Evolutionary conservation across 768 basidiomycete genomes (phyloP).

Genomic region (Boletus reticuloceps): DNA sequence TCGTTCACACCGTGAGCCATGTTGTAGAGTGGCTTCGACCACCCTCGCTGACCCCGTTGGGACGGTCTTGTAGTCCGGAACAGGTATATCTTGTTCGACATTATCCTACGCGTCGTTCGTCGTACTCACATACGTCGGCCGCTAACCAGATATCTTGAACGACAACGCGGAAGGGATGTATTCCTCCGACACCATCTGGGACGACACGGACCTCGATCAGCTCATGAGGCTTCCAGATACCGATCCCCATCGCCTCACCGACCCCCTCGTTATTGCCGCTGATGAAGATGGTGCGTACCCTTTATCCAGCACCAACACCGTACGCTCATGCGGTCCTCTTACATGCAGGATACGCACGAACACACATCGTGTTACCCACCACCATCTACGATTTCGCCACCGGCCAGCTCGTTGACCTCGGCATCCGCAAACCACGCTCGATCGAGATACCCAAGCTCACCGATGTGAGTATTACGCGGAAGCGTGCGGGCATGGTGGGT

Average conservation of each 20-base stretch:
- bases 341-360: not conserved
- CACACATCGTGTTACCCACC: conserved; percentile 46
- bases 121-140: not conserved
- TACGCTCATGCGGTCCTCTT: not conserved
- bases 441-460: conserved; percentile 52
- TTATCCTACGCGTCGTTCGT: not conserved
- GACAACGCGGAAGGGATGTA: conserved; percentile 45
- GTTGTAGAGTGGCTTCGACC: not conserved
- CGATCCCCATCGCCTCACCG: conserved; percentile 47
- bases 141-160: conserved; percentile 34
- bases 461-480: conserved; percentile 41
- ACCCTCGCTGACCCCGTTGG: not conserved
- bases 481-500: conserved; percentile 55
- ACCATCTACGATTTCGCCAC: conserved; percentile 59
- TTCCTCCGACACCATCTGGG: conserved; percentile 38
- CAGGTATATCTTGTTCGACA: conserved; percentile 30
- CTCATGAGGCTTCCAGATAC: conserved; percentile 43
- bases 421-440: conserved; percentile 46
- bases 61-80: conserved; percentile 41
- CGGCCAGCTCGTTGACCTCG: conserved; percentile 41
- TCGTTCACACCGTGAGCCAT: conserved; percentile 56
- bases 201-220: conserved; percentile 44
- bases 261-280: conserved; percentile 41
- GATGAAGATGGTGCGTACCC: conserved; percentile 28
- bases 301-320: no score